Evolutionary conservation across 2,329 filamentous ascomycete genomes (phyloP).

Genomic region (Colletotrichum cereale): DNA sequence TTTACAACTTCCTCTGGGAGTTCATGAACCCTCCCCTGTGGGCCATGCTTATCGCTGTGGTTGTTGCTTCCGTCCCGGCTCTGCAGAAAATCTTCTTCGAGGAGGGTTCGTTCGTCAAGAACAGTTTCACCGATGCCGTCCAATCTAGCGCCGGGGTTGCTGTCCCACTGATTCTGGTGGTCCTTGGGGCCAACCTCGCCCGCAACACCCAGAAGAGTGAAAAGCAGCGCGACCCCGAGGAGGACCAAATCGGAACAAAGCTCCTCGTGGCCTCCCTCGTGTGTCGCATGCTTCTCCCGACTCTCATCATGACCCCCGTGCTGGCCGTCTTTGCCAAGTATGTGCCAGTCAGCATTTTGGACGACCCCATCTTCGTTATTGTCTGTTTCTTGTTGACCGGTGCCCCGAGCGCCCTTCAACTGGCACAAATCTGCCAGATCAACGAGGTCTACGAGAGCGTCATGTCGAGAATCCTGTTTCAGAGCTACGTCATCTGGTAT

Average conservation of each 20-base stretch:
- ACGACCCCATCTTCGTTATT: constrained; percentile 97
- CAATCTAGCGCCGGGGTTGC: constrained; percentile 89
- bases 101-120: constrained; percentile 89
- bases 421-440: constrained; percentile 98
- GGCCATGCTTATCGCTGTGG: constrained; percentile 93
- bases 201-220: constrained; percentile 85
- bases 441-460: constrained; percentile 96
- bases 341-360: constrained; percentile 91
- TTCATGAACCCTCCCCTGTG: constrained; percentile 99
- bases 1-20: constrained; percentile 80
- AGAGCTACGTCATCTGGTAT: constrained; percentile 96
- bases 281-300: constrained; percentile 92
- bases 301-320: constrained; percentile 90
- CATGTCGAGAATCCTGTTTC: constrained; percentile 93
- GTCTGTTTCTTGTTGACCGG: constrained; percentile 97
- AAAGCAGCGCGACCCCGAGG: constrained; percentile 75
- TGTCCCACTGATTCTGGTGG: constrained; percentile 94
- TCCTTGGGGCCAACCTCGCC: constrained; percentile 93
- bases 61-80: constrained; percentile 87
- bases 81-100: constrained; percentile 90
- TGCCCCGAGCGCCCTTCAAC: constrained; percentile 90
- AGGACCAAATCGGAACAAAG: constrained; percentile 76
- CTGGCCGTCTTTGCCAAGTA: constrained; percentile 90
- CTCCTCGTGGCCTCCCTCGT: constrained; percentile 88
- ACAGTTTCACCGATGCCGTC: constrained; percentile 91